phyloP scores from a whole-genome alignment of 225 moss, liverwort and hornwort species.

The Thuidium tamariscinum region DNA sequence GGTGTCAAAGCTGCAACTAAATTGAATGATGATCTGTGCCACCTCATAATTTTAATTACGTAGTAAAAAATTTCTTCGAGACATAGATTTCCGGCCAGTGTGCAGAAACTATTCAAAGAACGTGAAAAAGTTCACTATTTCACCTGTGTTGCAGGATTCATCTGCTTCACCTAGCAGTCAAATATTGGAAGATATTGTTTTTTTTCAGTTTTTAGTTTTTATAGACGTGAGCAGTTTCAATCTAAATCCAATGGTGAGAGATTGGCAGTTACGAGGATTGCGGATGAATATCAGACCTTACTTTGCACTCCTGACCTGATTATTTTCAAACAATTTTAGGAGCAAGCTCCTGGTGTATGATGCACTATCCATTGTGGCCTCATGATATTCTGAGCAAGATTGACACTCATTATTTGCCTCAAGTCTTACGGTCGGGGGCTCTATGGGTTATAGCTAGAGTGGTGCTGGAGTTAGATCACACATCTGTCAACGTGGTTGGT shows the following conservation, averaged over 20 bases:
- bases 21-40: not conserved
- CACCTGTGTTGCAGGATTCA: not conserved
- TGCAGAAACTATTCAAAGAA: not conserved
- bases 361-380: not conserved
- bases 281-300: not conserved
- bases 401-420: too few relatives aligned
- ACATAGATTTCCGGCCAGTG: not conserved
- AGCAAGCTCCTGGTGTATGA: not conserved
- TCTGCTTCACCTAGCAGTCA: not conserved
- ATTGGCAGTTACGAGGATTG: not conserved
- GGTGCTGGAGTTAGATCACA: not conserved
- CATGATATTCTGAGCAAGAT: not conserved
- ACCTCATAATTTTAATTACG: not conserved
- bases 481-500: not conserved
- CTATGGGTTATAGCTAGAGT: not conserved
- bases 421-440: not conserved
- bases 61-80: not conserved
- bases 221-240: not conserved
- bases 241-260: not conserved
- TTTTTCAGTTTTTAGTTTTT: not conserved
- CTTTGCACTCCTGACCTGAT: not conserved
- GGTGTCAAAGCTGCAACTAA: not conserved
- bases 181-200: too few relatives aligned
- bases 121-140: not conserved
- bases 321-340: not conserved